Evolutionary conservation across 805 yeast genomes (phyloP).

Genomic region (Lipomyces yamanashiensis): DNA sequence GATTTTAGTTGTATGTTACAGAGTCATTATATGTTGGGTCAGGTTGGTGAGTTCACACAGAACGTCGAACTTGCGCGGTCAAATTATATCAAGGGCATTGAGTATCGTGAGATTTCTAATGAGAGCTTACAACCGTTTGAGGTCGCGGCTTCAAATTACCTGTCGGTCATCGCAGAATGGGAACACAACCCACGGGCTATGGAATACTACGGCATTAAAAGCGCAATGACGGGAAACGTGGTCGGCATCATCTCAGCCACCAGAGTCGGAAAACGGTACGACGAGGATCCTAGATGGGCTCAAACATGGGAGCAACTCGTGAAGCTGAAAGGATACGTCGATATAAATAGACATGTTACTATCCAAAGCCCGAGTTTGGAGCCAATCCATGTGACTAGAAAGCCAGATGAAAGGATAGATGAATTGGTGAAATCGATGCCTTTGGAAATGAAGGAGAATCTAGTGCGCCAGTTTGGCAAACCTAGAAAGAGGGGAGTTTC

Average conservation of each 20-base stretch:
- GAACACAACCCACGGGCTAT: constrained; percentile 22
- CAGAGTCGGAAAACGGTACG: constrained; percentile 13
- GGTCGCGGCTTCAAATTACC: constrained; percentile 18
- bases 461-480: no score
- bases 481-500: no score
- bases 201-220: constrained; percentile 20
- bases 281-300: constrained; percentile 18
- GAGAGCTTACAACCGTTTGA: constrained; percentile 22
- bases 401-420: background rate
- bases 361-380: constrained; percentile 17
- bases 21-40: constrained; percentile 26
- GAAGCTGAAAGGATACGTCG: constrained; percentile 11
- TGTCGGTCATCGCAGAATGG: constrained; percentile 27
- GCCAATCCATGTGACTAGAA: constrained; percentile 8
- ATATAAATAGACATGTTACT: constrained; percentile 8
- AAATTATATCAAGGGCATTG: constrained; percentile 17
- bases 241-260: constrained; percentile 10
- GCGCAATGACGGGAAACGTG: constrained; percentile 23
- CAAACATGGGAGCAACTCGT: constrained; percentile 16
- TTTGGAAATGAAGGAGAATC: no score
- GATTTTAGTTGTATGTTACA: constrained; percentile 24
- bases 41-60: constrained; percentile 3
- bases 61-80: constrained; percentile 16
- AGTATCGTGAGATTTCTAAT: constrained; percentile 12
- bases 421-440: no score